phyloP scores from a whole-genome alignment of 805 yeast species.

The Candida ovalis region DNA sequence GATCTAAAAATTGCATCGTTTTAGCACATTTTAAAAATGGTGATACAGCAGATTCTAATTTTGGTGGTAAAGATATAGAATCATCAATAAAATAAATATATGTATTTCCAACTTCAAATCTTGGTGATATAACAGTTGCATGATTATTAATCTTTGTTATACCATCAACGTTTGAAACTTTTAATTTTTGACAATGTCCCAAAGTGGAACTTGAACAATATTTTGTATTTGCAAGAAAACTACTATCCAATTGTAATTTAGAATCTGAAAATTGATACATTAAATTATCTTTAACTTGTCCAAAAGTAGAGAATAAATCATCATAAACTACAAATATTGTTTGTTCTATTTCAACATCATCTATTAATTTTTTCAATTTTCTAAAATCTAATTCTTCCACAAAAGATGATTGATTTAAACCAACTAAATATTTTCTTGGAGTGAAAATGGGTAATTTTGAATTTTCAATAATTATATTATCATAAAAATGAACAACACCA shows the following conservation, averaged over 20 bases:
- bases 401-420: constrained; percentile 55
- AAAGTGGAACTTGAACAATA: constrained; percentile 48
- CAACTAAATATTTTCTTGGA: constrained; percentile 55
- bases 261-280: constrained; percentile 65
- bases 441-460: constrained; percentile 36
- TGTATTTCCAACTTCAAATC: constrained; percentile 55
- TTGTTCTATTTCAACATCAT: constrained; percentile 45
- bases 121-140: constrained; percentile 39
- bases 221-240: constrained; percentile 43
- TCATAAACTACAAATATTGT: constrained; percentile 56
- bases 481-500: constrained; percentile 49
- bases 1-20: constrained; percentile 55
- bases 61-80: constrained; percentile 58
- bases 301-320: constrained; percentile 30
- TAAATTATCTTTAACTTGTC: constrained; percentile 31
- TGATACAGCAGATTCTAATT: constrained; percentile 61
- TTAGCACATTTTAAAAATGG: constrained; percentile 60
- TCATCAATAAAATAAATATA: constrained; percentile 63
- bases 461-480: constrained; percentile 24
- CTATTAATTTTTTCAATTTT: constrained; percentile 51
- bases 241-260: constrained; percentile 36
- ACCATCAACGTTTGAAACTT: constrained; percentile 34
- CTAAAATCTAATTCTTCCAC: constrained; percentile 70
- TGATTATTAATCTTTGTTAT: constrained; percentile 51
- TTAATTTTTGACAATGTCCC: constrained; percentile 65